These are phyloP conservation scores for Diaporthe sp. DNA, from an alignment of 2,329 filamentous ascomycete species.

Conservation along the genomic window DNA sequence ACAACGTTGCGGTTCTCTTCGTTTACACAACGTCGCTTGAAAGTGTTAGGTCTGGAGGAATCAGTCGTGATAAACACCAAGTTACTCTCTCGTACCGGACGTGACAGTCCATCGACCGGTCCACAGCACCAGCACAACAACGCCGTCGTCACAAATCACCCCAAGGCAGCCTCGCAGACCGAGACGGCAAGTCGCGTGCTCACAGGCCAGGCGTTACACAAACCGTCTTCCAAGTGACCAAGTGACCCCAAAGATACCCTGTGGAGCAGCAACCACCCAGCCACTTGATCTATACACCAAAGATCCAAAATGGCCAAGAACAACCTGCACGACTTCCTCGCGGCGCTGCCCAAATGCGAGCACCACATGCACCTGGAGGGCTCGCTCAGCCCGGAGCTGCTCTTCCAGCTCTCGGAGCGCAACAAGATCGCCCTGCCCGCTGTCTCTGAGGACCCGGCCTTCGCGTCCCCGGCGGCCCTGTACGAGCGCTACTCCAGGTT, in stretches of 20 bases:
- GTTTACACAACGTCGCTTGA: not conserved
- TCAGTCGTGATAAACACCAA: not conserved
- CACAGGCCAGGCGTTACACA: not conserved
- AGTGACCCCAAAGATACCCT: not conserved
- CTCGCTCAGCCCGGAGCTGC: conserved; percentile 76
- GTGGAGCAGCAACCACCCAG: not conserved
- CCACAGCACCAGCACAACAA: not conserved
- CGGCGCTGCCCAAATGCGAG: conserved; percentile 82
- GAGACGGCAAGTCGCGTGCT: not conserved
- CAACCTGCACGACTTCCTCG: conserved; percentile 71
- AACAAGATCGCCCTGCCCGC: conserved; percentile 75
- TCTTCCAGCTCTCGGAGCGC: conserved; percentile 77
- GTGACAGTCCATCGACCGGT: not conserved
- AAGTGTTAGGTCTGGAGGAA: not conserved
- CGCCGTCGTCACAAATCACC: not conserved
- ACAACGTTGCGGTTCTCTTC: not conserved
- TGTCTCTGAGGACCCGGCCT: conserved; percentile 70
- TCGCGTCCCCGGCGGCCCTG: conserved; percentile 71
- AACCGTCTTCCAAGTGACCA: not conserved
- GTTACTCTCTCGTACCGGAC: not conserved
- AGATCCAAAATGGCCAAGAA: conserved; percentile 67
- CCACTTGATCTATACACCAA: conserved; percentile 18
- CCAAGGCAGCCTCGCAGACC: not conserved
- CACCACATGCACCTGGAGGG: conserved; percentile 88
- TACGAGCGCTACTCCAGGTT: conserved; percentile 76